Base-by-base conservation (phyloP, 768 basidiomycete genomes). In the Gloeopeniophorella convolvens region DNA sequence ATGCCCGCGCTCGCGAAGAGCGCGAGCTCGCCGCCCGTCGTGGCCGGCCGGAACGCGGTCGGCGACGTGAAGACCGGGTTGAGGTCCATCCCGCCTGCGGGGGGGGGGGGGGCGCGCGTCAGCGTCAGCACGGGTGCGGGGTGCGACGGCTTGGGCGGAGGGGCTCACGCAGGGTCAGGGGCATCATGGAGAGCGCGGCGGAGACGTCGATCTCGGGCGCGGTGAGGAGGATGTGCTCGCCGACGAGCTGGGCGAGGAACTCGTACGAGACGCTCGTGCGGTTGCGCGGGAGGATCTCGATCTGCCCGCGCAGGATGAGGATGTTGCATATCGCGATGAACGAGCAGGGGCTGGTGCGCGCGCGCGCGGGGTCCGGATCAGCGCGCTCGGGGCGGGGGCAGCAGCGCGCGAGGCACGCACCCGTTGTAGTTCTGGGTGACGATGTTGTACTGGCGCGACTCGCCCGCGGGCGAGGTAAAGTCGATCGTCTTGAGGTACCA, bases 321-420 rank as follows among this genome's bases (percentile, higher is more conserved):
- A 93, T 88, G 63, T 96, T 96, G 68, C 89, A 92, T 51, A 92
- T 86, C 23, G 90, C 91, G 59, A 94, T 89, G 57, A 94, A 87
- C 0, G 89, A 91, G 62, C 91, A 94, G 8, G 91, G 90, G 8
- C 91, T 93, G 62, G 6, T 30, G 35, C n/a, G 21, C 16, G 18
- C 46, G 31, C 37, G 18, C 3, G 43, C 15, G 55, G 20, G 39
- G 18, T 33, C 13, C 42, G 55, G 6, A 23, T 45, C 30, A 27
- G 41, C 9, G 26, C 8, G 24, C 42, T n/a, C 5, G 23, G n/a
- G n/a, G n/a, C 16, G 16, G 3, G 21, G 8, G 11, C 10, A 26
- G 4, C 11, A 28, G 3, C 34, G 24, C 18, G 21, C 1, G 42
- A 20, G 12, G 21, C 9, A 72, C 82, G 51, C 49, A 87, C 88